A percentile compares a stretch with the other conserved stretches of the same genome.
These are phyloP conservation scores for Simplicillium aogashimaense DNA, from an alignment of 2,329 filamentous ascomycete genomes.

Conservation along the genomic window DNA sequence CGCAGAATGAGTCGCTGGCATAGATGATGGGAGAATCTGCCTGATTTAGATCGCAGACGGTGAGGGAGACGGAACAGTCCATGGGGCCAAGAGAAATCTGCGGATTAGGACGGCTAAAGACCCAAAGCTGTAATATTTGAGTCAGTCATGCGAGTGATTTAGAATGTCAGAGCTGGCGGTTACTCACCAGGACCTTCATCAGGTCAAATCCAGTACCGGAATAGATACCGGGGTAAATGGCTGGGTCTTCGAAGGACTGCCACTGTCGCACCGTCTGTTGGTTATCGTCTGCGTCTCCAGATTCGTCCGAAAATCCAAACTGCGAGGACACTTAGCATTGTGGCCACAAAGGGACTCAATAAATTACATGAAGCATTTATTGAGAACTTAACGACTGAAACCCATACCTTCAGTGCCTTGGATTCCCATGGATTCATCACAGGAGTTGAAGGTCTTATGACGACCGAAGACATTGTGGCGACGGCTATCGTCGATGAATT, in stretches of 20 bases:
- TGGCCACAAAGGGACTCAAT: too few species aligned
- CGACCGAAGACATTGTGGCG: slow-evolving; percentile 2
- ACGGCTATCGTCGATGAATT: too few species aligned
- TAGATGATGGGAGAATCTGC: slow-evolving; percentile 76
- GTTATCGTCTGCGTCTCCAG: not conserved
- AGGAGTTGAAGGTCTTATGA: not conserved
- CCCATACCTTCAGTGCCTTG: slow-evolving; percentile 21
- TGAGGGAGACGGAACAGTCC: slow-evolving; percentile 74
- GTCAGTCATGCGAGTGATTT: slow-evolving; percentile 6
- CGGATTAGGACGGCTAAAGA: slow-evolving; percentile 62
- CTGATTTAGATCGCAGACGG: slow-evolving; percentile 68
- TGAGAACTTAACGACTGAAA: too few species aligned
- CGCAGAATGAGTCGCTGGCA: slow-evolving; percentile 69
- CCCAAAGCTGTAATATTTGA: slow-evolving; percentile 34
- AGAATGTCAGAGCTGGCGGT: not conserved
- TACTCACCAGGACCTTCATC: slow-evolving; percentile 42
- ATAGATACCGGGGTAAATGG: slow-evolving; percentile 48
- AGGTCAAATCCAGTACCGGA: slow-evolving; percentile 44
- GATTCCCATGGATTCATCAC: slow-evolving; percentile 16
- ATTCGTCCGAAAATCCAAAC: slow-evolving; percentile 11
- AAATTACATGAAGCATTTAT: too few species aligned
- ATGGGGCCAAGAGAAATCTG: slow-evolving; percentile 72
- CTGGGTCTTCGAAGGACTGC: slow-evolving; percentile 26
- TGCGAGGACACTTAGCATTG: slow-evolving; percentile 1
- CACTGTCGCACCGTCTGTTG: slow-evolving; percentile 8